Percentiles rank a stretch among this genome's conserved stretches.
These are phyloP conservation scores for Coemansia sp. DNA, from an alignment of 192 early-diverging fungal species.

Conservation along the genomic window DNA sequence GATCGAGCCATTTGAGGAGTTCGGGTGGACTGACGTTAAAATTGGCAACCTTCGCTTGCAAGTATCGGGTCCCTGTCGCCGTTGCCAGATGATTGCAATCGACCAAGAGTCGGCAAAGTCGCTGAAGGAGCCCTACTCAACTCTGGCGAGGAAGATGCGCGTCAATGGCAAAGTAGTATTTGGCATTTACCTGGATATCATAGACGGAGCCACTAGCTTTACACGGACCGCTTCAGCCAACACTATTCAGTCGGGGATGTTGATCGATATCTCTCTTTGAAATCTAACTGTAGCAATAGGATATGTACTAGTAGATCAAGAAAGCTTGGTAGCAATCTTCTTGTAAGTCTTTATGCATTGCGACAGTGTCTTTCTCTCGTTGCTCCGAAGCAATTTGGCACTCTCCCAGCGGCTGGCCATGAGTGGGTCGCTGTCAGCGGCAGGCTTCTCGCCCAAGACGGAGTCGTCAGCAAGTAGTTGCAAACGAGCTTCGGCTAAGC, in stretches of 20 bases:
- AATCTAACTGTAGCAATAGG: background rate
- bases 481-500: constrained; percentile 34
- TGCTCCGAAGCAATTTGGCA: constrained; percentile 38
- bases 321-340: constrained; percentile 28
- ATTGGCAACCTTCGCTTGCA: constrained; percentile 14
- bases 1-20: constrained; percentile 68
- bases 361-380: constrained; percentile 33
- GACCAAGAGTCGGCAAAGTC: constrained; percentile 64
- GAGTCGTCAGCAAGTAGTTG: constrained; percentile 20
- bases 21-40: constrained; percentile 56
- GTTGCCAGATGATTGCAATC: constrained; percentile 79
- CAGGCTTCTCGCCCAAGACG: constrained; percentile 15
- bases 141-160: constrained; percentile 47
- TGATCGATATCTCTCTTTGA: constrained; percentile 8
- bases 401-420: constrained; percentile 29
- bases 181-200: constrained; percentile 45
- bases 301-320: background rate
- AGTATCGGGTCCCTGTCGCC: constrained; percentile 64
- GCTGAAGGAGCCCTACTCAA: constrained; percentile 67
- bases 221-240: background rate
- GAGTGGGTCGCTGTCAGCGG: constrained; percentile 12
- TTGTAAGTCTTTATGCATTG: constrained; percentile 42
- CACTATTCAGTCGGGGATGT: constrained; percentile 2
- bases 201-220: background rate
- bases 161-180: constrained; percentile 53